Evolutionary conservation across 345 rosid genomes (phyloP), one percentile per base, ranked within the genome.

Genomic region (Pugionium dolabratum): DNA sequence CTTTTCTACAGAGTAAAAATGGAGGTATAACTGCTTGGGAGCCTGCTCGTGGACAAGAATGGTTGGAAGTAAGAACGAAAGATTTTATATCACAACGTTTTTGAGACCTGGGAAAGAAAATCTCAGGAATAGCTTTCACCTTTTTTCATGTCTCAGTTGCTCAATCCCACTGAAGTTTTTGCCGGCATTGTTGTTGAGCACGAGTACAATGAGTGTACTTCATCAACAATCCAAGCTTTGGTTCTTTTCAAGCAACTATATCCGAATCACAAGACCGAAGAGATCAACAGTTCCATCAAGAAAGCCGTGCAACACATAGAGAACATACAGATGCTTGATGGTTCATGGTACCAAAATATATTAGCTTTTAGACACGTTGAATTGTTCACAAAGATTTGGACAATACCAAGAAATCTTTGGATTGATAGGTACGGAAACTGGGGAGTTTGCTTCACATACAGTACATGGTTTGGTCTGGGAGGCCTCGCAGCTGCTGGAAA

Each of bases 191-290:
- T 83, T 44, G 59, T 81, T 35, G 83, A 83, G 80, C 79, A 75
- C 18, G 83, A 83, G 46, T 81, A 80, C 72, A 74, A 63, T 29
- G 87, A 83, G 64, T 80, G 87, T 60, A 80, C 87, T 41, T 59
- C 81, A 26, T 77, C 87, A 9, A 73, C 64, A 28, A 75, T 78
- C 33, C 79, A 75, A 37, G 82, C 76, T 25, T 49, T 80, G 54
- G 51, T 80, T 69, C 26, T 78, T 59, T 75, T 80, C 76, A 78
- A 65, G 69, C 70, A 78, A 70, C 64, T 64, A 61, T 78, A 75
- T 50, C 84, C 84, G 0, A 50, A 45, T 41, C 79, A 78, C 67
- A 72, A 70, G 55, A 72, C 63, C 43, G 52, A 64, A 52, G 82
- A 75, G 67, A 78, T 80, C 9, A 75, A 80, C 29, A 58, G 8